These are phyloP conservation scores for Phaseolus coccineus DNA, from an alignment of 331 rosid species.

Conservation along the genomic window DNA sequence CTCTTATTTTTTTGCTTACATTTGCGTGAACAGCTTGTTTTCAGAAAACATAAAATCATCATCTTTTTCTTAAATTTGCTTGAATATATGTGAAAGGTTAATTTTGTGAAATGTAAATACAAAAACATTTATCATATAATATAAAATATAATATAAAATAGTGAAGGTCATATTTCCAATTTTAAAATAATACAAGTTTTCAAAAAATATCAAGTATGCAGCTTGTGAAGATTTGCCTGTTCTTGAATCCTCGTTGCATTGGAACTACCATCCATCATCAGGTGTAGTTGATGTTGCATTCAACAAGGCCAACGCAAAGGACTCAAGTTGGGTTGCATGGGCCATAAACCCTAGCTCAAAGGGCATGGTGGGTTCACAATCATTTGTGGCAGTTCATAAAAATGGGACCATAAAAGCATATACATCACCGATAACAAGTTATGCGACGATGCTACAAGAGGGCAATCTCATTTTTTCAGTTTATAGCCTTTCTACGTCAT, in stretches of 20 bases:
- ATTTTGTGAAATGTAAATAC: no score
- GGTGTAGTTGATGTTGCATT: conserved; percentile 30
- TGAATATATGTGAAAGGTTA: no score
- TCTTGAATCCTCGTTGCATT: conserved; percentile 32
- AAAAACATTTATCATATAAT: no score
- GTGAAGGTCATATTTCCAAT: no score
- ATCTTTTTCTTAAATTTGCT: no score
- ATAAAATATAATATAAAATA: no score
- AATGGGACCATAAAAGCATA: conserved; percentile 43
- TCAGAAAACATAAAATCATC: no score
- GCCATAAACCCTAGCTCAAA: neutral
- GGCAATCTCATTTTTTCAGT: conserved; percentile 34
- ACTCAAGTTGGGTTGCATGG: conserved; percentile 34
- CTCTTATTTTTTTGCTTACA: no score
- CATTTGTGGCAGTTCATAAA: conserved; percentile 32
- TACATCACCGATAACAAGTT: conserved; percentile 38
- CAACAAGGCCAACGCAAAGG: conserved; percentile 28
- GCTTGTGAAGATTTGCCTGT: conserved; percentile 33
- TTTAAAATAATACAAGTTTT: neutral
- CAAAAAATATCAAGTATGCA: neutral
- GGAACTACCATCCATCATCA: conserved; percentile 41
- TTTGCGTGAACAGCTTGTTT: no score
- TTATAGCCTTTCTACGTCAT: conserved; percentile 7
- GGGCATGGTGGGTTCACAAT: conserved; percentile 52
- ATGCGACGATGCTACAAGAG: conserved; percentile 25